Evolutionary conservation across 2,329 filamentous ascomycete genomes (phyloP), one percentile per base, ranked within the genome.

Genomic region (Cadophora malorum): DNA sequence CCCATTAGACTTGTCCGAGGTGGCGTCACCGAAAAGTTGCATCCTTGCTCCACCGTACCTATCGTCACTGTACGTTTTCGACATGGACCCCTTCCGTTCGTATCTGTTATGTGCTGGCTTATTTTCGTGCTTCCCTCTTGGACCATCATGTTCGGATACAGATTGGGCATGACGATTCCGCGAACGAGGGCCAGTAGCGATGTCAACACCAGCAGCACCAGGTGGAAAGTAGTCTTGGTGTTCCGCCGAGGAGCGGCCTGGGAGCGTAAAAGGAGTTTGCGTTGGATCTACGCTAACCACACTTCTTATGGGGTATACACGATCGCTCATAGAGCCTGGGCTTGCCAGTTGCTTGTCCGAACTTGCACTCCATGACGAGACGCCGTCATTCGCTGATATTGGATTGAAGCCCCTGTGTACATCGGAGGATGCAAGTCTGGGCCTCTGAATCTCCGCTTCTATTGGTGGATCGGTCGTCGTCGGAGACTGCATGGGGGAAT

Each of bases 291-390:
- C 74, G 56, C 73, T 73, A 31, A 76, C 72, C 31, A 75, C 74
- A 64, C 74, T 76, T 35, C 73, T 67, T 25, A 76, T 75, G 9
- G 75, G 75, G 56, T 74, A 76, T 1, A 76, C 73, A 16, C 75
- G 69, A 63, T 76, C 75, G 21, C 45, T 66, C 5, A 21, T 19
- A 21, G 67, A 50, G n/a, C 60, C 63, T 35, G 70, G 70, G 38
- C 69, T 74, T 19, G 65, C 70, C 55, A 71, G 56, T 50, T 71
- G 70, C 19, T 70, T 64, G 31, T 69, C 73, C 16, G 69, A 71
- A 53, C 64, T 69, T 0, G 67, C 55, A 65, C 67, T 72, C 70
- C 67, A 73, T 2, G 68, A 70, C 10, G 71, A 71, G 28, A 41
- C 10, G 8, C 59, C 50, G 19, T 71, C 69, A 14, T 64, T 35